Evolutionary conservation across 371 early-diverging fungal genomes (phyloP), one percentile per base, ranked within the genome.

Genomic region (Circinella minor): DNA sequence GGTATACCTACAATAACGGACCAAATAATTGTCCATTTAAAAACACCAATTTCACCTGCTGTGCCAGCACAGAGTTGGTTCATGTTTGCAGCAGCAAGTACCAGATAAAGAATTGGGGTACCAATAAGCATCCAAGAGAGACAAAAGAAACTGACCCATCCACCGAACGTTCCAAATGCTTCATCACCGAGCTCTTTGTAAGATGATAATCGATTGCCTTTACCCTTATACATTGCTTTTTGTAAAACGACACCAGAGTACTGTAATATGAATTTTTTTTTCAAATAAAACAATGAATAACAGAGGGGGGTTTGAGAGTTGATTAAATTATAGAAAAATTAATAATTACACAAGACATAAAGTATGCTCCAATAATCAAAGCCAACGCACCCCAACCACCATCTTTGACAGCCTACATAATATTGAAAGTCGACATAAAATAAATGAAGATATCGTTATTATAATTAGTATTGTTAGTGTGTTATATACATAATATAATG

Each of bases 341-440:
- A 43, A 43, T 43, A 43, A 43, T 66, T 92, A 93, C 65, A 49
- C 89, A 75, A 47, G 93, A 89, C 74, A 94, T 91, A 13, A 81
- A 67, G 63, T 92, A 93, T 8, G 93, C 88, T 37, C 95, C 79
- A 17, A 89, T 77, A n/a, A 96, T 82, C 68, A 95, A 84, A 15
- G 88, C 43, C 3, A 93, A 66, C 48, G 91, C 92, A 34, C 90
- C 70, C 94, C 95, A 94, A 15, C 95, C 95, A 55, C 91, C 87
- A 60, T 91, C 88, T 43, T 80, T 15, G 38, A 37, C 17, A n/a
- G 37, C 14, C 15, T 61, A 17, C 43, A 43, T 43, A 9, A 43
- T 0, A 43, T 9, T 43, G 43, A 43, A 43, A 43, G 11, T 9
- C 11, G 43, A 43, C 6, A 43, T 9, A 43, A 43, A 43, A 43